Percentiles rank a stretch among this genome's conserved stretches.
These are phyloP conservation scores for Cicer yamashitae DNA, from an alignment of 306 rosid species.

Conservation along the genomic window DNA sequence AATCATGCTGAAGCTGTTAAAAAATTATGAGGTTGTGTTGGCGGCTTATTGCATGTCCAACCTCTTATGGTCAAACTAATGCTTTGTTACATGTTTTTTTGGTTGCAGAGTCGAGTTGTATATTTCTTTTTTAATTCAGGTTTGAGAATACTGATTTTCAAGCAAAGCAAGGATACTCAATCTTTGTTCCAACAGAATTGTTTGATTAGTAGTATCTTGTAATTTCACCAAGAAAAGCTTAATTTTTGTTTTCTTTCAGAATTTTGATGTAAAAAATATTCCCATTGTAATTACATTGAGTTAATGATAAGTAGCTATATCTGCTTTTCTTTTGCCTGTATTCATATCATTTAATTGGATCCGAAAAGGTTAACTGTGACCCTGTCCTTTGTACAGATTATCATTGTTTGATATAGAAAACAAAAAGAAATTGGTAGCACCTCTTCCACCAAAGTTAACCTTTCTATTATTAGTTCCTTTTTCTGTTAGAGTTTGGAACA, in stretches of 20 bases:
- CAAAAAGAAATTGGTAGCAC: neutral
- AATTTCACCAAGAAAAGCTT: slow-evolving; percentile 47
- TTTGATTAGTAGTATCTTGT: slow-evolving; percentile 49
- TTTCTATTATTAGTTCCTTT: too few relatives aligned
- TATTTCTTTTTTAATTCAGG: slow-evolving; percentile 58
- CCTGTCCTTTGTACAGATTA: neutral
- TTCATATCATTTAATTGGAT: slow-evolving; percentile 16
- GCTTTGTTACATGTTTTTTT: slow-evolving; percentile 34
- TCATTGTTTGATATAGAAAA: neutral
- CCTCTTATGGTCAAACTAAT: slow-evolving; percentile 46
- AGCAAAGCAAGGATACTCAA: slow-evolving; percentile 56
- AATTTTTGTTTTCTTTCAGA: slow-evolving; percentile 47
- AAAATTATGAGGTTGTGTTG: neutral
- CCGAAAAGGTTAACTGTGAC: slow-evolving; percentile 1
- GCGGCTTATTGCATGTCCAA: slow-evolving; percentile 27
- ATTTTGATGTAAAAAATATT: slow-evolving; percentile 61
- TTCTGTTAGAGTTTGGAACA: neutral
- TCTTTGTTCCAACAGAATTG: slow-evolving; percentile 53
- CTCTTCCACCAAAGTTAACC: too few relatives aligned
- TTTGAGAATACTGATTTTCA: slow-evolving; percentile 62
- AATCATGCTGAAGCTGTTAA: slow-evolving; percentile 3
- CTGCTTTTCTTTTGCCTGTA: slow-evolving; percentile 34
- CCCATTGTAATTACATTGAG: slow-evolving; percentile 54
- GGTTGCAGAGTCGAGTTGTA: slow-evolving; percentile 71
- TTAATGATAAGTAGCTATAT: slow-evolving; percentile 57